Evolutionary conservation across 345 rosid species (phyloP).

Genomic region (Bruguiera gymnorhiza): DNA sequence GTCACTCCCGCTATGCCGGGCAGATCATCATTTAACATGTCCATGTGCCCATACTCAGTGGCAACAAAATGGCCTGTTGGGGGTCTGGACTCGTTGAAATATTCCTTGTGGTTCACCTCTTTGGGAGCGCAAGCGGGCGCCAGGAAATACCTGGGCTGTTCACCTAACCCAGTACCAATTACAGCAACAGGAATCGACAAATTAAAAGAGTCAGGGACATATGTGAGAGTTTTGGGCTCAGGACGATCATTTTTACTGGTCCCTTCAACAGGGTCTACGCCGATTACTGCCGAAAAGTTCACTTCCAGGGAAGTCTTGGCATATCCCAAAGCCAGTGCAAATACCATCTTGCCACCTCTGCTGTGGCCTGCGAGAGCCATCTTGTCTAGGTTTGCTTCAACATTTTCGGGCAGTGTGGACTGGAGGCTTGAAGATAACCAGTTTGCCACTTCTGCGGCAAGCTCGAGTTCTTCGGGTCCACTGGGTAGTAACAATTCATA

Average conservation of each 20-base stretch:
- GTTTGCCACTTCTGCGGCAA: constrained; percentile 12
- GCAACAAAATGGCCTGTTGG: constrained; percentile 35
- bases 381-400: constrained; percentile 10
- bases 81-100: constrained; percentile 31
- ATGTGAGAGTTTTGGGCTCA: constrained; percentile 27
- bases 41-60: constrained; percentile 42
- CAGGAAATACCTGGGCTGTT: background rate
- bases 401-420: constrained; percentile 16
- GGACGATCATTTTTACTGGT: background rate
- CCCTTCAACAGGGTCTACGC: constrained; percentile 42
- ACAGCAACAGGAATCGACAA: constrained; percentile 27
- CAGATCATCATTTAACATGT: constrained; percentile 31
- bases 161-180: constrained; percentile 35
- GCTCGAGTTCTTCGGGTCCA: constrained; percentile 21
- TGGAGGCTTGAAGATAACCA: constrained; percentile 30
- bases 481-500: constrained; percentile 12
- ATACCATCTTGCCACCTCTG: constrained; percentile 39
- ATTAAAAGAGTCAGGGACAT: constrained; percentile 20
- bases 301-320: background rate
- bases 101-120: constrained; percentile 28
- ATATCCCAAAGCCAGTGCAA: constrained; percentile 32
- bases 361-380: constrained; percentile 41
- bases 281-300: constrained; percentile 21
- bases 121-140: constrained; percentile 30
- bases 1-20: background rate